A percentile compares a stretch with the other conserved stretches of the same genome.
Evolutionary conservation across 2,329 filamentous ascomycete genomes (phyloP).

Genomic region (Catunica adiposa): DNA sequence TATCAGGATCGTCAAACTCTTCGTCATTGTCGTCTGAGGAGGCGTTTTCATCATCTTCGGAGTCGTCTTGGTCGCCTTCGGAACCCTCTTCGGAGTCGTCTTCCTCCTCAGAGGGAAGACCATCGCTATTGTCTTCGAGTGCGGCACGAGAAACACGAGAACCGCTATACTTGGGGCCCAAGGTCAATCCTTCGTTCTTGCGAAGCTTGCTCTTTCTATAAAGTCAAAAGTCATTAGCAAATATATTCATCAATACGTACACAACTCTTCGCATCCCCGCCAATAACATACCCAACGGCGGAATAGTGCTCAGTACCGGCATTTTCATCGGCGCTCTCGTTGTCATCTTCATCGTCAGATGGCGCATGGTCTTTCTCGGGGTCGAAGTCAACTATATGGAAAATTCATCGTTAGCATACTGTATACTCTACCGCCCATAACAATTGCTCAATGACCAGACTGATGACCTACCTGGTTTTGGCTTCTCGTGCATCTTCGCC

Average conservation of each 20-base stretch:
- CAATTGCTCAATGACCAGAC: neutral
- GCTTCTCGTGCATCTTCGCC: constrained; percentile 12
- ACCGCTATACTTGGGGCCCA: constrained; percentile 71
- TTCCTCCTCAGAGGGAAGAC: neutral
- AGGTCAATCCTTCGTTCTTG: constrained; percentile 47
- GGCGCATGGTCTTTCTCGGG: constrained; percentile 51
- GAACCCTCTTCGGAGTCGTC: too few species aligned
- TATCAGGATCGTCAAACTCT: constrained; percentile 40
- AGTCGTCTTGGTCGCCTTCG: constrained; percentile 15
- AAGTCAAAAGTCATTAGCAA: neutral
- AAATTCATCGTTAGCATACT: neutral
- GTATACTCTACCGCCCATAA: neutral
- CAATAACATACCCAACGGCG: constrained; percentile 42
- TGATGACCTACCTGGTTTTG: constrained; percentile 9
- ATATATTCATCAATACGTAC: neutral
- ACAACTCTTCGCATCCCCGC: neutral
- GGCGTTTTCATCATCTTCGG: constrained; percentile 34
- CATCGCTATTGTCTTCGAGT: constrained; percentile 38
- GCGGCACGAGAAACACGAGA: constrained; percentile 55
- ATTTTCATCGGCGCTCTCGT: constrained; percentile 32
- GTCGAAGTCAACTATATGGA: constrained; percentile 44
- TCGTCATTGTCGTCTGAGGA: constrained; percentile 31
- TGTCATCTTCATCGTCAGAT: constrained; percentile 37
- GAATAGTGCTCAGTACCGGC: constrained; percentile 77
- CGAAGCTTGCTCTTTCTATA: constrained; percentile 65